Conservation (phyloP, 306 rosid genomes). For the Arachis stenosperma region DNA sequence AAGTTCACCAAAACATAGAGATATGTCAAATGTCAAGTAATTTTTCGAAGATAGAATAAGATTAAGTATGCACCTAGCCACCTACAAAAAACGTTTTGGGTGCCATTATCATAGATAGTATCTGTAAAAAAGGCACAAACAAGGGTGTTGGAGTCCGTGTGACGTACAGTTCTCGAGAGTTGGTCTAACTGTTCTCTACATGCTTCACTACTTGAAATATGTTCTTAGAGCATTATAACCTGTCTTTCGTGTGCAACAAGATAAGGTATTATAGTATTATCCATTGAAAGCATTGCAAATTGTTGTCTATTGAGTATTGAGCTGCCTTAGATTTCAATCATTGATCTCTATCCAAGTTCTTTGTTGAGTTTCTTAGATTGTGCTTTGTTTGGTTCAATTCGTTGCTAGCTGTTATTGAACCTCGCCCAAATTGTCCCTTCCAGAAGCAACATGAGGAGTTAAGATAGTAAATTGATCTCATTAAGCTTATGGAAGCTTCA, state of each 20-base stretch:
- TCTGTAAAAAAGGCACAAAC: slow-evolving; percentile 17
- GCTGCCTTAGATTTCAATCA: slow-evolving; percentile 4
- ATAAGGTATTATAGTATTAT: slow-evolving; percentile 10
- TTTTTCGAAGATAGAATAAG: slow-evolving; percentile 14
- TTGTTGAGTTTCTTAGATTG: background rate
- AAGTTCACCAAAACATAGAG: slow-evolving; percentile 41
- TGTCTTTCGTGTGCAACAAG: slow-evolving; percentile 2
- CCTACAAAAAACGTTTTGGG: slow-evolving; percentile 8
- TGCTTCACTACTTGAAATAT: slow-evolving; percentile 5
- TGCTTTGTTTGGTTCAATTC: background rate
- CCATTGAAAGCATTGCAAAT: slow-evolving; percentile 14
- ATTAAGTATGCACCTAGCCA: slow-evolving; percentile 21
- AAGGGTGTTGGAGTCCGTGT: slow-evolving; percentile 1
- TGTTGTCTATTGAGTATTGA: background rate
- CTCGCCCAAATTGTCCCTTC: slow-evolving; percentile 24
- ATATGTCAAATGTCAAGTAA: slow-evolving; percentile 7
- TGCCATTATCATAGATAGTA: slow-evolving; percentile 25
- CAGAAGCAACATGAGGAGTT: background rate
- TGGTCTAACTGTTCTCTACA: background rate
- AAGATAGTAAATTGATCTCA: slow-evolving; percentile 7
- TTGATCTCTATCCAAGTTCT: slow-evolving; percentile 11
- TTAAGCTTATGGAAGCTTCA: slow-evolving; percentile 10
- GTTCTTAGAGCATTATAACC: slow-evolving; percentile 1
- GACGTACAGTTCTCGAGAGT: slow-evolving; percentile 2
- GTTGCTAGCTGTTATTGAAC: slow-evolving; percentile 25